A percentile compares a stretch with the other conserved stretches of the same genome.
phyloP scores from a whole-genome alignment of 1,284 basidiomycete genomes.

The Ustanciosporium gigantosporum region DNA sequence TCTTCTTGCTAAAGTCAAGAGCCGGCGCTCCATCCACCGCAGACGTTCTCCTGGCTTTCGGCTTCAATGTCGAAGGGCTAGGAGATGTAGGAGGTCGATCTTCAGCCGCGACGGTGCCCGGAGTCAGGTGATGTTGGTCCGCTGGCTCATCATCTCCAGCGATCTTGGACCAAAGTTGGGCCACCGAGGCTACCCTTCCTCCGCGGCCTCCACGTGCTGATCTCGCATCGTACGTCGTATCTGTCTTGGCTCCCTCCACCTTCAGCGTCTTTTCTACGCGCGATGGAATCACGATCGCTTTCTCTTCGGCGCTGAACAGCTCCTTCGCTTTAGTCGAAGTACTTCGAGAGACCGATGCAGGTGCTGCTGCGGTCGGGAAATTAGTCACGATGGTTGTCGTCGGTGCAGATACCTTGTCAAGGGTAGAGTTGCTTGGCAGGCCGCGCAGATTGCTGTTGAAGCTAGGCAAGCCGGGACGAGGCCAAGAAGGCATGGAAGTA shows the following conservation, averaged over 20 bases:
- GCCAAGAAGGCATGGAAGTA: constrained; percentile 33
- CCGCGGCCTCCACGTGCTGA: constrained; percentile 77
- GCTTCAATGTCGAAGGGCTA: constrained; percentile 38
- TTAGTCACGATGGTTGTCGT: no score
- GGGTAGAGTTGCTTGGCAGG: not conserved
- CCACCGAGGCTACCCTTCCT: constrained; percentile 74
- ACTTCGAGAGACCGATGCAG: not conserved
- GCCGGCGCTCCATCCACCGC: constrained; percentile 38
- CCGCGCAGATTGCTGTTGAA: not conserved
- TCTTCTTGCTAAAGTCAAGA: constrained; percentile 47
- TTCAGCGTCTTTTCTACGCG: constrained; percentile 29
- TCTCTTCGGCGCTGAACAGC: constrained; percentile 13
- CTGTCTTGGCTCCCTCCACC: constrained; percentile 6
- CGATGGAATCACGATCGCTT: constrained; percentile 24
- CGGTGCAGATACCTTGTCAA: not conserved
- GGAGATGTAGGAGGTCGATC: constrained; percentile 21
- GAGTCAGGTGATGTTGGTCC: constrained; percentile 2
- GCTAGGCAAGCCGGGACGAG: constrained; percentile 14
- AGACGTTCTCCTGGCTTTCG: constrained; percentile 33
- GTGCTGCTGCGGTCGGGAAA: not conserved
- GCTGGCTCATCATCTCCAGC: constrained; percentile 28
- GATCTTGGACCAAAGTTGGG: constrained; percentile 70
- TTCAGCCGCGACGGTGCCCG: not conserved
- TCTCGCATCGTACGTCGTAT: constrained; percentile 68
- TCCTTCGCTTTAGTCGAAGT: not conserved